phyloP scores from a whole-genome alignment of 352 stramenopile species.

The Globisporangium ultimum region DNA sequence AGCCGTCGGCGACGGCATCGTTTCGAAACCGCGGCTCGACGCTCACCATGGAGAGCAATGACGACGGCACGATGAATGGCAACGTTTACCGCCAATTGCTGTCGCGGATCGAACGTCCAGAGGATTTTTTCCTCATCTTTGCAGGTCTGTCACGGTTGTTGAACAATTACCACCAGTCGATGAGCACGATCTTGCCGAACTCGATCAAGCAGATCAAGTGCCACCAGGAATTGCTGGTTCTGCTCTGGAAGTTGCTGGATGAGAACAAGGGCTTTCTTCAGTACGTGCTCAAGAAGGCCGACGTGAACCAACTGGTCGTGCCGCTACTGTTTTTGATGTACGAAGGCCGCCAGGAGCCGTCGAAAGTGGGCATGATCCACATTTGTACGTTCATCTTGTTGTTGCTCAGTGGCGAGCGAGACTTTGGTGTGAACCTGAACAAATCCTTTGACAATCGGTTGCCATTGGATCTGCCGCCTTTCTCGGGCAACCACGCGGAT shows the following conservation, averaged over 20 bases:
- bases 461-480: constrained; percentile 93
- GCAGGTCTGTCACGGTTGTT: constrained; percentile 94
- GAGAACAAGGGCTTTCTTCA: constrained; percentile 96
- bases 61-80: constrained; percentile 19
- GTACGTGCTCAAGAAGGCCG: constrained; percentile 92
- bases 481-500: constrained; percentile 95
- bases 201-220: constrained; percentile 94
- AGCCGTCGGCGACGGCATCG: constrained; percentile 24
- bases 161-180: constrained; percentile 94
- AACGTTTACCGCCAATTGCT: constrained; percentile 77
- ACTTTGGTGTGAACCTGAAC: constrained; percentile 98
- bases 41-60: constrained; percentile 24
- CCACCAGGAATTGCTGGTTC: constrained; percentile 96
- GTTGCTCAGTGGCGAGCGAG: constrained; percentile 94
- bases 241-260: constrained; percentile 98
- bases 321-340: constrained; percentile 91
- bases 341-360: constrained; percentile 91
- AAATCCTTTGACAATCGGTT: constrained; percentile 93
- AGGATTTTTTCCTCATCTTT: constrained; percentile 93
- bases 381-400: constrained; percentile 99
- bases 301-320: constrained; percentile 91
- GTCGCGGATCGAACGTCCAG: constrained; percentile 59
- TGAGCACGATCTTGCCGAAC: constrained; percentile 93
- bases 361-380: constrained; percentile 95
- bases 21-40: constrained; percentile 21